A percentile compares a stretch with the other conserved stretches of the same genome.
phyloP scores from a whole-genome alignment of 2,329 filamentous ascomycete species.

The Talaromyces piceae region DNA sequence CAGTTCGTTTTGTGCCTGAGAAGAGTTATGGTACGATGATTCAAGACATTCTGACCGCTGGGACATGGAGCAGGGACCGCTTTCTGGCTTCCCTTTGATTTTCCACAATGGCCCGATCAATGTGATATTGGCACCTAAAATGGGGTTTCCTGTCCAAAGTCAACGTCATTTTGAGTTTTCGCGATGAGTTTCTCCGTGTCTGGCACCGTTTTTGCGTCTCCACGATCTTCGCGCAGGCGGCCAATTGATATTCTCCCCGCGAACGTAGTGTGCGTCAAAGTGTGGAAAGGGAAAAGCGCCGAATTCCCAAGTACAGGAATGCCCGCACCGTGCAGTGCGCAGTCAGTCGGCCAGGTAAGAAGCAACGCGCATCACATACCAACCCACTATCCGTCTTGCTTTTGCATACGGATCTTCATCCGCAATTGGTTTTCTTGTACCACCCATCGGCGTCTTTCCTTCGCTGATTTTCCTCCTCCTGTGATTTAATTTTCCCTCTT shows the following conservation, averaged over 20 bases:
- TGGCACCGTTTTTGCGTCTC: neutral
- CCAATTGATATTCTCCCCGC: neutral
- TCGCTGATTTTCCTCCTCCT: neutral
- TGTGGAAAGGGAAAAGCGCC: neutral
- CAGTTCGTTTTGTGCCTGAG: neutral
- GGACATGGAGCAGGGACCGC: neutral
- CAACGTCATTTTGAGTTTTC: neutral
- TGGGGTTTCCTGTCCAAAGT: neutral
- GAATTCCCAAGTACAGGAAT: neutral
- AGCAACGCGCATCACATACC: constrained; percentile 1
- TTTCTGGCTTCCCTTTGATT: neutral
- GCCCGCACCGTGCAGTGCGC: neutral
- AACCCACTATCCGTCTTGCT: neutral
- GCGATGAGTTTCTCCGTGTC: constrained; percentile 1
- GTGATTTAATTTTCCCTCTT: neutral
- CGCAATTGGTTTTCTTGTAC: neutral
- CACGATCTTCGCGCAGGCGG: neutral
- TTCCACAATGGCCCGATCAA: neutral
- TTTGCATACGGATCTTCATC: neutral
- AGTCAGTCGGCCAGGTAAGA: neutral
- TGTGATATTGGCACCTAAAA: neutral
- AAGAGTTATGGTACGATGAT: neutral
- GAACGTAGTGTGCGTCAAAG: neutral
- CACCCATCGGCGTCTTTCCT: neutral
- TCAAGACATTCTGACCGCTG: neutral